Evolutionary conservation across 768 basidiomycete genomes (phyloP), one percentile per base, ranked within the genome.

Genomic region (Lactarius psammicola): DNA sequence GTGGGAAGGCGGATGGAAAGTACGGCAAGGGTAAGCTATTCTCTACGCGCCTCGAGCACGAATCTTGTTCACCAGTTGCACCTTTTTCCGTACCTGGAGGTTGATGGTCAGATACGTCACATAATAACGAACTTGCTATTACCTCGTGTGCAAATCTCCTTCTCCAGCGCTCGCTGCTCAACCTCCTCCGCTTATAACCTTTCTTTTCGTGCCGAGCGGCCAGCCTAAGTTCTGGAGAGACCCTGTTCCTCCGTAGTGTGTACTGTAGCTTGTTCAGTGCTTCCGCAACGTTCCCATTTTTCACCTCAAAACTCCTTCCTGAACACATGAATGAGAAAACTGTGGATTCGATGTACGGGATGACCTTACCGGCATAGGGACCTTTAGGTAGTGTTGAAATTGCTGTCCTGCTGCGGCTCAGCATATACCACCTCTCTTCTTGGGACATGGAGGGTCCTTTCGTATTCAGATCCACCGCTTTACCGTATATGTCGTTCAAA

Each of bases 111-210:
- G 60, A 57, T 70, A 49, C 72, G 40, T 62, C 59, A 66, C 44
- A 53, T 36, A 20, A 53, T 51, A 36, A 62, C 56, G 59, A 63
- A 65, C 55, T 51, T 67, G 56, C 62, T 67, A 85, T 69, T 77
- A 86, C 92, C 82, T 91, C 88, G 70, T 91, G 80, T 56, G 91
- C 87, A 76, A 94, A 94, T 66, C 82, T 85, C 71, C 81, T 86
- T 74, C 89, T 82, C 89, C 91, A 93, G 70, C 90, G 83, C 75
- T 89, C 81, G 71, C 90, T 92, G 58, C 78, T 79, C 71, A 93
- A 78, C 68, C 91, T 82, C 67, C 89, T 82, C 67, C 90, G 85
- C 75, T 91, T 92, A 66, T 81, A 84, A 38, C 92, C 91, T 77
- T 86, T 88, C 80, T 93, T 91, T 76, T 92, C 92, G 74, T 94